Evolutionary conservation across 345 rosid species (phyloP).

Genomic region (Raphanus raphanistrum): DNA sequence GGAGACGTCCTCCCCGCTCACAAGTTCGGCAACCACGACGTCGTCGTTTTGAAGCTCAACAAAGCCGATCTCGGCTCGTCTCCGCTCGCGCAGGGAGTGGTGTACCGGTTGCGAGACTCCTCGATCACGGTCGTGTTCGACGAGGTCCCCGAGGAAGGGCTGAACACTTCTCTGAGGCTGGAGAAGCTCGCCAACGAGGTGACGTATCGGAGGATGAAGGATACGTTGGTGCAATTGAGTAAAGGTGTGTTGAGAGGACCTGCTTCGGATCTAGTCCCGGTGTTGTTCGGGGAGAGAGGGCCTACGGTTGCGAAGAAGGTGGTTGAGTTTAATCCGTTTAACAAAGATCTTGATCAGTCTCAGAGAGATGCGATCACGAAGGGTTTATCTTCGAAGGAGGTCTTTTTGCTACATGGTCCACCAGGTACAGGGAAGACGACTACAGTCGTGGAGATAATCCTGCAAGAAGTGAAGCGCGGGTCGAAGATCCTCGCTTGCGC

Average conservation of each 20-base stretch:
- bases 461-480: constrained; percentile 93
- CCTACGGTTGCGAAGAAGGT: constrained; percentile 63
- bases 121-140: constrained; percentile 88
- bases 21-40: constrained; percentile 93
- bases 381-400: constrained; percentile 82
- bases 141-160: constrained; percentile 89
- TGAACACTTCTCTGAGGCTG: constrained; percentile 68
- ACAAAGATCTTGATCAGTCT: constrained; percentile 78
- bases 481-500: constrained; percentile 97
- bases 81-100: constrained; percentile 95
- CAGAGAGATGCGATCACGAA: constrained; percentile 88
- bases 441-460: constrained; percentile 86
- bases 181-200: constrained; percentile 98
- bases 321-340: constrained; percentile 55
- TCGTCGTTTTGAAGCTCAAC: constrained; percentile 79
- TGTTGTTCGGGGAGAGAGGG: constrained; percentile 75
- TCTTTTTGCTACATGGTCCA: constrained; percentile 92
- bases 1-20: constrained; percentile 98
- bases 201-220: constrained; percentile 92
- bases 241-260: constrained; percentile 88
- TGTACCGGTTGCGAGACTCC: constrained; percentile 81
- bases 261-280: constrained; percentile 83
- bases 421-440: constrained; percentile 99
- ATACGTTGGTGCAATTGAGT: constrained; percentile 75
- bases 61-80: constrained; percentile 84